Evolutionary conservation across 2,329 filamentous ascomycete genomes (phyloP), one percentile per base, ranked within the genome.

Genomic region (Amauroascus verrucosus): DNA sequence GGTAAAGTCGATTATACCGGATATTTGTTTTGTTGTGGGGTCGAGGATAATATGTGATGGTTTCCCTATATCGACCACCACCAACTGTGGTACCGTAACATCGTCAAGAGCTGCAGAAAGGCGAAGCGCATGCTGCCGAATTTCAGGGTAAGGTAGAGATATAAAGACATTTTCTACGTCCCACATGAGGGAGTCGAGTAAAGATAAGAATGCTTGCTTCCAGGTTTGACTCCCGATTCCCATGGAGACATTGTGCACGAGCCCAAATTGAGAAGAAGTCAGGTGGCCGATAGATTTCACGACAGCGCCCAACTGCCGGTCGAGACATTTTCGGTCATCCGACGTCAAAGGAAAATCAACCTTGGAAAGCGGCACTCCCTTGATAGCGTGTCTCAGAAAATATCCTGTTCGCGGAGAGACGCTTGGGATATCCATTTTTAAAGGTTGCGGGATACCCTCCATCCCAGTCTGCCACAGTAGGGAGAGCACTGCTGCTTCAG

Each of bases 121-220:
- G 28, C 70, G 70, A 44, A 60, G 64, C n/a, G 78, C 55, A 51
- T 76, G 71, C 54, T 74, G 69, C 32, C 79, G 72, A 54, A 82
- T 75, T 51, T 74, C 72, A 8, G 75, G 70, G 59, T 81, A 81
- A 0, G 78, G 78, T 6, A 81, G 62, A 54, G 73, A 76, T 58
- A 82, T 72, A 11, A 80, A 73, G 64, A 77, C 76, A 54, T 82
- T 78, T 61, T 82, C 79, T 14, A 73, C 76, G 59, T 82, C 79
- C 14, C 77, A 76, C 22, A 82, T 66, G 7, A 75, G 65, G 9
- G 71, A 67, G 61, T 81, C 78, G 18, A 81, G 66, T 37, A 81
- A 69, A 5, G 63, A 60, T 22, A 73, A 64, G 58, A 81, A 82
- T 11, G 74, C 75, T 53, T 76, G 71, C 51, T 70, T 68, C 79